Evolutionary conservation across 371 early-diverging fungal genomes (phyloP).

Genomic region (Haplosporangium sp.): DNA sequence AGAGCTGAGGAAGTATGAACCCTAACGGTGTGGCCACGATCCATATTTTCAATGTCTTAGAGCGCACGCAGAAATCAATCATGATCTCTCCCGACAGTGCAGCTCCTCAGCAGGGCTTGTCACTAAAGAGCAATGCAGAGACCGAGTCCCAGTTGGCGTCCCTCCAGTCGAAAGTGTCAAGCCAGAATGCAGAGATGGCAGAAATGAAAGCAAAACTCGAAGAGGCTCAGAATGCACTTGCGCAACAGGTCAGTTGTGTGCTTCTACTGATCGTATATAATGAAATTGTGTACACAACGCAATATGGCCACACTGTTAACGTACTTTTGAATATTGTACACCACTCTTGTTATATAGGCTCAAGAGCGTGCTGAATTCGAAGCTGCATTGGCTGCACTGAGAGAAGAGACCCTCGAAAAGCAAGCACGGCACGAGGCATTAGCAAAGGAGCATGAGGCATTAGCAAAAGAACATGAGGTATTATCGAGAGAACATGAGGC

Average conservation of each 20-base stretch:
- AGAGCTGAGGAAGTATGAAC: no score
- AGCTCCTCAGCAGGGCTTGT: constrained; percentile 4
- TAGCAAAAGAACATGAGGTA: no score
- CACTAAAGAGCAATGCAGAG: constrained; percentile 21
- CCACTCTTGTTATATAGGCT: constrained; percentile 2
- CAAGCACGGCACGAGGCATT: constrained; percentile 59
- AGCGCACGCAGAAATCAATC: constrained; percentile 48
- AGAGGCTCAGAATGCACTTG: constrained; percentile 12
- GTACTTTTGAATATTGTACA: not conserved
- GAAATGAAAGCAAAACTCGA: constrained; percentile 41
- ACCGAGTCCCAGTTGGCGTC: constrained; percentile 54
- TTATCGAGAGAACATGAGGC: no score
- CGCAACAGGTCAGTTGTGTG: constrained; percentile 17
- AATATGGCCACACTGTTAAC: not conserved
- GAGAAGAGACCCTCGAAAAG: constrained; percentile 54
- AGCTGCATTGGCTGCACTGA: constrained; percentile 47
- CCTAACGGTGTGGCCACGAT: no score
- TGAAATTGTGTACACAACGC: no score
- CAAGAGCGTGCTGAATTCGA: constrained; percentile 31
- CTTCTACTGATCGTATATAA: not conserved
- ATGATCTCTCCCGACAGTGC: constrained; percentile 27
- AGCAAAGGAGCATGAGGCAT: constrained; percentile 76
- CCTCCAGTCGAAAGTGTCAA: constrained; percentile 29
- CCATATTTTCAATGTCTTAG: constrained; percentile 11
- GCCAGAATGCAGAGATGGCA: constrained; percentile 53